Conservation (phyloP, 441 rosid genomes). For the Kokia cookei region DNA sequence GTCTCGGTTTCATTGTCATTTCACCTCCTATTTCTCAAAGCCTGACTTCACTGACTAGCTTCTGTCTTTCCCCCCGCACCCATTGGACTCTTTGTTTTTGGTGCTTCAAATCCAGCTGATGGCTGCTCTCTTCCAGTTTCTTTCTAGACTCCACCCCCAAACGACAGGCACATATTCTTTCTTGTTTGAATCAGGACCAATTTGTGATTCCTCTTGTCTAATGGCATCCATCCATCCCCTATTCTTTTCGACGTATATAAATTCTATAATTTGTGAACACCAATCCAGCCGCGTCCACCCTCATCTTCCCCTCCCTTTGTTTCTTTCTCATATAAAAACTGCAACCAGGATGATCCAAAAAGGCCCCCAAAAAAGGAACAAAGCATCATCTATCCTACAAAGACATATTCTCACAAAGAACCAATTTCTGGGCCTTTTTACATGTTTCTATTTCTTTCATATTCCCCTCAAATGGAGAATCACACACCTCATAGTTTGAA, state of each 20-base stretch:
- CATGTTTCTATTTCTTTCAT: too few relatives aligned
- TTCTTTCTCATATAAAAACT: background rate
- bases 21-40: background rate
- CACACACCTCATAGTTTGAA: too few relatives aligned
- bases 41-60: background rate
- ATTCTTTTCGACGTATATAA: background rate
- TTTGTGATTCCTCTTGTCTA: background rate
- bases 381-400: background rate
- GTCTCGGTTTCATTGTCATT: background rate
- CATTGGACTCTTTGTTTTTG: background rate
- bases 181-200: background rate
- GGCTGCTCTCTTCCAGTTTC: background rate
- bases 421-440: background rate
- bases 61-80: background rate
- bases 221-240: background rate
- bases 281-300: background rate
- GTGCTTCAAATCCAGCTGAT: background rate
- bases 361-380: background rate
- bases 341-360: background rate
- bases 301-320: background rate
- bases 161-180: background rate
- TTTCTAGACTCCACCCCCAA: background rate
- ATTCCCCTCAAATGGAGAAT: too few relatives aligned
- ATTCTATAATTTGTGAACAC: background rate
- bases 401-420: background rate